A percentile compares a stretch with the other conserved stretches of the same genome.
These are phyloP conservation scores for Lecanosticta acicola DNA, from an alignment of 2,329 filamentous ascomycete genomes.

Conservation along the genomic window DNA sequence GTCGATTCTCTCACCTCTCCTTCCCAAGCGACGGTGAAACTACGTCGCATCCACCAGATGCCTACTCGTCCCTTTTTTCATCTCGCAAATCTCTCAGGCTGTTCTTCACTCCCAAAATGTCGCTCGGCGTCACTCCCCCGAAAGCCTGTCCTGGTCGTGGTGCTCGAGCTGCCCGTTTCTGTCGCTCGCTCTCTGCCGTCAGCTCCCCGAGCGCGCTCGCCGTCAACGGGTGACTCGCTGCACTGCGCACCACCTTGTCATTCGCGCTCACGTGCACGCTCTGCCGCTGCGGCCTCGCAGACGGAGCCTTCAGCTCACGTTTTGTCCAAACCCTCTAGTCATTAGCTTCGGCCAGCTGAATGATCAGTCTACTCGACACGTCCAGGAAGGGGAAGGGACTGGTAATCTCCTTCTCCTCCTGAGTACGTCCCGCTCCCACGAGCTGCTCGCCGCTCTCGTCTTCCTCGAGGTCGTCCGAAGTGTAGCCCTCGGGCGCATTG, in stretches of 20 bases:
- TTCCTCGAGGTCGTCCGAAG: slow-evolving; percentile 25
- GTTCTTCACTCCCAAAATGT: neutral
- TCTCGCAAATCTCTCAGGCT: neutral
- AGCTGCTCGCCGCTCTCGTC: slow-evolving; percentile 37
- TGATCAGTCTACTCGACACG: slow-evolving; percentile 84
- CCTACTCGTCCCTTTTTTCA: neutral
- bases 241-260: neutral
- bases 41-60: neutral
- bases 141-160: neutral
- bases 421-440: slow-evolving; percentile 45
- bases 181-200: neutral
- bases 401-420: slow-evolving; percentile 88
- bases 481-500: slow-evolving; percentile 16
- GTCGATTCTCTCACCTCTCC: neutral
- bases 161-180: neutral
- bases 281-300: neutral
- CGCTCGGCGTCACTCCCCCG: neutral
- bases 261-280: neutral
- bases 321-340: slow-evolving; percentile 40
- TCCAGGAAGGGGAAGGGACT: slow-evolving; percentile 95
- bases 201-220: neutral
- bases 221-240: neutral
- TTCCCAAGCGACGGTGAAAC: neutral
- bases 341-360: slow-evolving; percentile 75
- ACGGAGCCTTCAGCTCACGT: neutral